Evolutionary conservation across 2,329 filamentous ascomycete genomes (phyloP).

Genomic region (Zopfia rhizophila): DNA sequence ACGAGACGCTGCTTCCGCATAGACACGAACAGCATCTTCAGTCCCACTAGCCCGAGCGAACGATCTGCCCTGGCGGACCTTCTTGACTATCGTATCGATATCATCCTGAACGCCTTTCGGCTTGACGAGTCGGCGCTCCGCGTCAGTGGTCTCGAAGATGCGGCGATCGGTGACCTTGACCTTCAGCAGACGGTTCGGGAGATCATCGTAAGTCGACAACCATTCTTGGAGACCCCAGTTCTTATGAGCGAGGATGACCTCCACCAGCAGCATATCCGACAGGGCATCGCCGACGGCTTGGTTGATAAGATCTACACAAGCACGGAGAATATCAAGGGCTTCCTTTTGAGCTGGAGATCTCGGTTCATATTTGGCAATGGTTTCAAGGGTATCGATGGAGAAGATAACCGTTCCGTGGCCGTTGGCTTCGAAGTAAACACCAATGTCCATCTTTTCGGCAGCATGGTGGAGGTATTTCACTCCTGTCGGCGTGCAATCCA

Average conservation of each 20-base stretch:
- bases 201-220: slow-evolving; percentile 90
- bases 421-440: slow-evolving; percentile 98
- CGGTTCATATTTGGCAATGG: slow-evolving; percentile 81
- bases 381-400: slow-evolving; percentile 81
- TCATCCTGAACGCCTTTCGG: slow-evolving; percentile 82
- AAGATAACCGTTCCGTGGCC: slow-evolving; percentile 97
- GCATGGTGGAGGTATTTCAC: slow-evolving; percentile 98
- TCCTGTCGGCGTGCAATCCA: slow-evolving; percentile 92
- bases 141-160: slow-evolving; percentile 90
- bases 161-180: slow-evolving; percentile 90
- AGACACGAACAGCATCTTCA: slow-evolving; percentile 95
- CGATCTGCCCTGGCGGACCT: slow-evolving; percentile 87
- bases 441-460: slow-evolving; percentile 93
- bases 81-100: slow-evolving; percentile 88
- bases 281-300: slow-evolving; percentile 97
- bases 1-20: slow-evolving; percentile 90
- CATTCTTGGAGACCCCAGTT: slow-evolving; percentile 89
- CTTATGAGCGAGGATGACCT: slow-evolving; percentile 96
- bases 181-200: slow-evolving; percentile 93
- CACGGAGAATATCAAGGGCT: slow-evolving; percentile 84
- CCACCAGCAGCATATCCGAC: slow-evolving; percentile 94
- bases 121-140: slow-evolving; percentile 85
- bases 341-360: slow-evolving; percentile 92
- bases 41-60: slow-evolving; percentile 95
- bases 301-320: slow-evolving; percentile 92